Percentiles rank a stretch among this genome's conserved stretches.
phyloP scores from a whole-genome alignment of 148 eudicot species.

The Dysphania ambrosioides region DNA sequence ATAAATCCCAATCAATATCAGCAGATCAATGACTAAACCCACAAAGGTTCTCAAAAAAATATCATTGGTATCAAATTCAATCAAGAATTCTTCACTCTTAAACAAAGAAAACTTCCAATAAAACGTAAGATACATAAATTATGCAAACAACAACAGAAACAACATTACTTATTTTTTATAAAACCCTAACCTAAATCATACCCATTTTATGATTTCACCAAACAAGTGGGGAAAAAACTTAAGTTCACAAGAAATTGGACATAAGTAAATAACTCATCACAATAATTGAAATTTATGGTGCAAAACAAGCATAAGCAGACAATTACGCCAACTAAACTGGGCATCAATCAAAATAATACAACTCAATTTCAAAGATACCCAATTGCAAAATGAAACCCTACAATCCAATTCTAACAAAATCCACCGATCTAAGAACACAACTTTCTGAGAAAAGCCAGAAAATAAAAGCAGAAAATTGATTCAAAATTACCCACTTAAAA shows the following conservation, averaged over 20 bases:
- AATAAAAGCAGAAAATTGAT: too few relatives aligned
- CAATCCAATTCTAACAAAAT: slow-evolving; percentile 4
- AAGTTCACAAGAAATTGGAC: not conserved
- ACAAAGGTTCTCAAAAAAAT: not conserved
- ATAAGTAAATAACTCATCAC: too few relatives aligned
- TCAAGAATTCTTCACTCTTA: not conserved
- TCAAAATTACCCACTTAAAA: too few relatives aligned
- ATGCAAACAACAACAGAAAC: not conserved
- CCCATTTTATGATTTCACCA: not conserved
- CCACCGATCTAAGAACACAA: not conserved
- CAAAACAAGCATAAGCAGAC: too few relatives aligned
- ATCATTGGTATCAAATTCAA: not conserved
- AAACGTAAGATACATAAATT: not conserved
- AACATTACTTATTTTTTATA: not conserved
- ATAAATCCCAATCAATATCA: not conserved
- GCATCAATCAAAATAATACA: not conserved
- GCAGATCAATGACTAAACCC: not conserved
- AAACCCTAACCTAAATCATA: not conserved
- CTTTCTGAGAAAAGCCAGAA: not conserved
- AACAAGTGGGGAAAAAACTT: not conserved
- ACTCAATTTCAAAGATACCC: not conserved
- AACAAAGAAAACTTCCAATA: not conserved
- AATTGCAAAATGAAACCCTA: not conserved
- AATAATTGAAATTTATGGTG: too few relatives aligned
- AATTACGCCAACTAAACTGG: too few relatives aligned